Evolutionary conservation across 768 basidiomycete genomes (phyloP).

Genomic region (Tulasnella sp.): DNA sequence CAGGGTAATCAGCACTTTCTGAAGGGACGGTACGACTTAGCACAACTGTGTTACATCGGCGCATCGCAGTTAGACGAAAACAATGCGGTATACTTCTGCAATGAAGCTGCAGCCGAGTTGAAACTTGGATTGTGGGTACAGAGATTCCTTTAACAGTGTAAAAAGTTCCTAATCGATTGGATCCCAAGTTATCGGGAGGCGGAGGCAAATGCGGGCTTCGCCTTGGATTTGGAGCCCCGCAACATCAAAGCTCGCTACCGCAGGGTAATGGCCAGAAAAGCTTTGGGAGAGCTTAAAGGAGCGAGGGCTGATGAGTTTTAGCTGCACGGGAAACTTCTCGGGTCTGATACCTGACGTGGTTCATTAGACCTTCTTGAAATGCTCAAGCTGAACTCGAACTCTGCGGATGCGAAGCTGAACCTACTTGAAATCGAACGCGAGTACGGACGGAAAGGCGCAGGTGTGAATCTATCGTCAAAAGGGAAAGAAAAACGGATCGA

Average conservation of each 20-base stretch:
- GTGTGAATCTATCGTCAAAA: neutral
- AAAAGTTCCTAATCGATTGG: neutral
- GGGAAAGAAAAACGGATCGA: neutral
- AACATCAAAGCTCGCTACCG: slow-evolving; percentile 6
- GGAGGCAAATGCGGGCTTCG: neutral
- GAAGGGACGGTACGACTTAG: neutral
- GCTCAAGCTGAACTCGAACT: neutral
- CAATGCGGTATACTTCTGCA: neutral
- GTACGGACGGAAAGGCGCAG: neutral
- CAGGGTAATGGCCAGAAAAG: neutral
- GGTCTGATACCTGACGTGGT: neutral
- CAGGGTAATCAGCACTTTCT: neutral
- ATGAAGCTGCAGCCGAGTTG: neutral
- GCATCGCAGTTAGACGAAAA: neutral
- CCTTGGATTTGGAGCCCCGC: neutral
- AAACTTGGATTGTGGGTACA: neutral
- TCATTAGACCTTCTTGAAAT: neutral
- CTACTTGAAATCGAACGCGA: neutral
- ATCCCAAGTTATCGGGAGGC: neutral
- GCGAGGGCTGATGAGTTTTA: neutral
- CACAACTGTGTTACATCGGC: neutral
- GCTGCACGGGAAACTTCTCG: neutral
- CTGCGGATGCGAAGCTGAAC: neutral
- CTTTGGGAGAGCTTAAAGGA: neutral
- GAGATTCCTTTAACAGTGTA: neutral